Percentiles rank a stretch among this genome's conserved stretches.
Evolutionary conservation across 257 asterid species (phyloP).

Genomic region (Nicotiana sylvestris): DNA sequence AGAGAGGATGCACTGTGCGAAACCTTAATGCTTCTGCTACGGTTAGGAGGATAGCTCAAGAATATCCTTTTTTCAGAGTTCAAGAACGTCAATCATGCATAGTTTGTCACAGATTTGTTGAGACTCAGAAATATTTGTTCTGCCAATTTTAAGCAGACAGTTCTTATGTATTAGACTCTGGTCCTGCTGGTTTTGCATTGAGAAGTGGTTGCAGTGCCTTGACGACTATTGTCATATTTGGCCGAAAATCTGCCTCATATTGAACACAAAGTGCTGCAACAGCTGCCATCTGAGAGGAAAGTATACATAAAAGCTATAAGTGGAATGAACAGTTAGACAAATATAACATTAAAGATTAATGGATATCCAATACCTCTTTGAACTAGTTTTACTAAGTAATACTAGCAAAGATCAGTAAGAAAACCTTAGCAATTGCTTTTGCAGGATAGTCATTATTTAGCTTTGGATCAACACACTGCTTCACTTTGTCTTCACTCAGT

Average conservation of each 20-base stretch:
- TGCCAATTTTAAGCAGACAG: neutral
- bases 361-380: neutral
- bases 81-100: neutral
- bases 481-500: slow-evolving; percentile 85
- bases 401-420: neutral
- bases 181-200: slow-evolving; percentile 63
- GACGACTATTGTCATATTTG: slow-evolving; percentile 92
- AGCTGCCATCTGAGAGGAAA: slow-evolving; percentile 71
- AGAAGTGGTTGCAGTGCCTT: slow-evolving; percentile 95
- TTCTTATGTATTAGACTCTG: slow-evolving; percentile 12
- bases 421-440: slow-evolving; percentile 80
- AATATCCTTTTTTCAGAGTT: neutral
- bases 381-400: neutral
- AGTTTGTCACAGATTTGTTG: neutral
- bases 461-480: slow-evolving; percentile 81
- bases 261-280: slow-evolving; percentile 98
- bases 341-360: neutral
- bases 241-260: slow-evolving; percentile 90
- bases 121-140: neutral
- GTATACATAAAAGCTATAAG: neutral
- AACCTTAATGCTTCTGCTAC: neutral
- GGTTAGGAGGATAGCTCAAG: neutral
- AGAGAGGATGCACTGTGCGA: neutral
- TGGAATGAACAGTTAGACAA: neutral
- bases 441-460: slow-evolving; percentile 64